phyloP scores from a whole-genome alignment of 2,329 filamentous ascomycete species.

The Fusarium liriodendri region DNA sequence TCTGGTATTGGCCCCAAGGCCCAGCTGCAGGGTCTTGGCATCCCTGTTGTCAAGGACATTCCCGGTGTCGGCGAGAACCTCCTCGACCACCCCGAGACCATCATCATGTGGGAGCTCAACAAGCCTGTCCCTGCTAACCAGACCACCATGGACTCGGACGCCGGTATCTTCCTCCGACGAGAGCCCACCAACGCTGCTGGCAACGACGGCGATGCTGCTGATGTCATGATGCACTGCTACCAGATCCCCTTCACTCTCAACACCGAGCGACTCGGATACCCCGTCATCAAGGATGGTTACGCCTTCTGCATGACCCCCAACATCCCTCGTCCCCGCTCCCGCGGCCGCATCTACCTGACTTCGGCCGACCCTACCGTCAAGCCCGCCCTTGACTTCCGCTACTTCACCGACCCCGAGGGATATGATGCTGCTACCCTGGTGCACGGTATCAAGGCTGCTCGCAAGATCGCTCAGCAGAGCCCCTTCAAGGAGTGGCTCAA shows the following conservation, averaged over 20 bases:
- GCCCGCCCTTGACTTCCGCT: slow-evolving; percentile 87
- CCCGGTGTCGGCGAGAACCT: slow-evolving; percentile 72
- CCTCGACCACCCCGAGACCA: slow-evolving; percentile 69
- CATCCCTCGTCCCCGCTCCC: slow-evolving; percentile 84
- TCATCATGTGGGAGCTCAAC: slow-evolving; percentile 81
- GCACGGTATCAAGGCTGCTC: slow-evolving; percentile 80
- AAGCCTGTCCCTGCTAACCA: slow-evolving; percentile 79
- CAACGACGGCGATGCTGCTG: slow-evolving; percentile 80
- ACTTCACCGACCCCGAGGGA: slow-evolving; percentile 88
- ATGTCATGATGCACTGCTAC: slow-evolving; percentile 98
- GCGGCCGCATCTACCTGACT: slow-evolving; percentile 81
- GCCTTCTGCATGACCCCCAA: slow-evolving; percentile 96
- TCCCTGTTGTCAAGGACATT: slow-evolving; percentile 67
- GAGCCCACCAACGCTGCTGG: slow-evolving; percentile 74
- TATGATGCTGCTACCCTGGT: slow-evolving; percentile 88
- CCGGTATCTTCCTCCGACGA: slow-evolving; percentile 87
- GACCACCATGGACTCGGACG: slow-evolving; percentile 92
- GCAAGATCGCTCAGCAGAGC: slow-evolving; percentile 77
- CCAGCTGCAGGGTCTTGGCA: slow-evolving; percentile 64
- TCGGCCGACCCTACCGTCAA: slow-evolving; percentile 80
- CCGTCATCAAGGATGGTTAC: slow-evolving; percentile 72
- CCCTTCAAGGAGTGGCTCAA: slow-evolving; percentile 89
- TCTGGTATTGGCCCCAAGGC: slow-evolving; percentile 67
- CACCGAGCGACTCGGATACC: slow-evolving; percentile 82
- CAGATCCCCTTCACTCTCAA: slow-evolving; percentile 93